These are phyloP conservation scores for Nannizzia gypsea DNA, from an alignment of 2,329 filamentous ascomycete genomes.

Conservation along the genomic window DNA sequence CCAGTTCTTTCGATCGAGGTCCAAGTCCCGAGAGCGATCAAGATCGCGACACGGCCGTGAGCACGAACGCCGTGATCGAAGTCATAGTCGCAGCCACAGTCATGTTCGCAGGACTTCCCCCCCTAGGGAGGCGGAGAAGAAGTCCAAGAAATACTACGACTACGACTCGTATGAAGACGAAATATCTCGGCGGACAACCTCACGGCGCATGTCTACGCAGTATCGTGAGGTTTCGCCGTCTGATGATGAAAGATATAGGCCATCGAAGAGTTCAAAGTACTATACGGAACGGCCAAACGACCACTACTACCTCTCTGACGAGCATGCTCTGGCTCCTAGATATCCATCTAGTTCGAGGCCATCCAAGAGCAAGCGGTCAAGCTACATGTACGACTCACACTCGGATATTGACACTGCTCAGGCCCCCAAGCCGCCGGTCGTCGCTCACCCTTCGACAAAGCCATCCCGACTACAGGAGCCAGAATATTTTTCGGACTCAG, in stretches of 20 bases:
- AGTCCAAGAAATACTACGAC: slow-evolving; percentile 20
- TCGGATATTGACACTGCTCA: neutral
- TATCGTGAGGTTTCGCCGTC: slow-evolving; percentile 18
- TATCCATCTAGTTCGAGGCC: neutral
- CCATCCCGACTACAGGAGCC: neutral
- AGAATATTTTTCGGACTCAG: neutral
- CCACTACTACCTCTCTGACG: neutral
- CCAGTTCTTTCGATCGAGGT: neutral
- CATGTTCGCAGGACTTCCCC: slow-evolving; percentile 17
- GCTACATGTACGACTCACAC: neutral
- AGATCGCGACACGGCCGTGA: slow-evolving; percentile 4
- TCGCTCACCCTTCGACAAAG: neutral
- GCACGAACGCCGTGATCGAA: neutral
- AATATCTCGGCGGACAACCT: slow-evolving; percentile 9
- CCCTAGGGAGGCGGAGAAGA: slow-evolving; percentile 18
- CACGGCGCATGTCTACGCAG: slow-evolving; percentile 15
- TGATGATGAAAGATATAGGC: slow-evolving; percentile 18
- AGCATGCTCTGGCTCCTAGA: neutral
- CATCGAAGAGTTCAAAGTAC: slow-evolving; percentile 16
- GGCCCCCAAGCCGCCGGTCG: neutral
- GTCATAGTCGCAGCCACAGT: slow-evolving; percentile 27
- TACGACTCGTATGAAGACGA: slow-evolving; percentile 21
- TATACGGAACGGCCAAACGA: neutral
- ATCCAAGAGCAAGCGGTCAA: neutral
- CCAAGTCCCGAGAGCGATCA: slow-evolving; percentile 7